Evolutionary conservation across 2,329 filamentous ascomycete genomes (phyloP).

Genomic region (Rasamsonia emersonii): DNA sequence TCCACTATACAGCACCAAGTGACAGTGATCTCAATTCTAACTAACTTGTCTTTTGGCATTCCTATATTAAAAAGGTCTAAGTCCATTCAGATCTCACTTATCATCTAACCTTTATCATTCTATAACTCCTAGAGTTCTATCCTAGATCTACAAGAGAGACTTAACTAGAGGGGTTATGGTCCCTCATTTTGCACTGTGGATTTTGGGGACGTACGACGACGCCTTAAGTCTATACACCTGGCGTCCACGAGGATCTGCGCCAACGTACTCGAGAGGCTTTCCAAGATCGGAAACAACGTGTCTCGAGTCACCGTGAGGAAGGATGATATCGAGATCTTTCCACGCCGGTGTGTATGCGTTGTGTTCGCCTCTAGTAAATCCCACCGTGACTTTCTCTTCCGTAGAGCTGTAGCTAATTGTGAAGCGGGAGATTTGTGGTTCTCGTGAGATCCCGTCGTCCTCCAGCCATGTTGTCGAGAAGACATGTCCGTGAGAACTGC

Average conservation of each 20-base stretch:
- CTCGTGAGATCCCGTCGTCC: slow-evolving; percentile 48
- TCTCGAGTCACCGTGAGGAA: slow-evolving; percentile 44
- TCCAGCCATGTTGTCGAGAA: slow-evolving; percentile 45
- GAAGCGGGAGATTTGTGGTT: slow-evolving; percentile 34
- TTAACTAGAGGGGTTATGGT: no score
- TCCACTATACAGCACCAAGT: no score
- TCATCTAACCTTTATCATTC: no score
- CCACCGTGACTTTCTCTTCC: slow-evolving; percentile 36
- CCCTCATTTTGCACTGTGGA: no score
- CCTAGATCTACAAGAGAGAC: no score
- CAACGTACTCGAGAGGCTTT: slow-evolving; percentile 20
- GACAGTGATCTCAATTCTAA: no score
- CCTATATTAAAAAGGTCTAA: no score
- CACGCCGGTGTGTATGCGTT: slow-evolving; percentile 42
- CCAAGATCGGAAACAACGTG: slow-evolving; percentile 27
- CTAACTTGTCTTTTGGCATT: no score
- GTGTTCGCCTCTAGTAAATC: slow-evolving; percentile 30
- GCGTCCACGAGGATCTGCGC: slow-evolving; percentile 18
- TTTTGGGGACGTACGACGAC: no score
- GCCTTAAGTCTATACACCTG: slow-evolving; percentile 22
- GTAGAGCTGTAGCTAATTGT: slow-evolving; percentile 38
- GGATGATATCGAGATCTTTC: slow-evolving; percentile 41
- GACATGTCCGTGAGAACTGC: slow-evolving; percentile 28
- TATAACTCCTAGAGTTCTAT: no score
- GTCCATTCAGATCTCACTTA: no score